Evolutionary conservation across 768 basidiomycete genomes (phyloP).

Genomic region (Rhizopogon rudus): DNA sequence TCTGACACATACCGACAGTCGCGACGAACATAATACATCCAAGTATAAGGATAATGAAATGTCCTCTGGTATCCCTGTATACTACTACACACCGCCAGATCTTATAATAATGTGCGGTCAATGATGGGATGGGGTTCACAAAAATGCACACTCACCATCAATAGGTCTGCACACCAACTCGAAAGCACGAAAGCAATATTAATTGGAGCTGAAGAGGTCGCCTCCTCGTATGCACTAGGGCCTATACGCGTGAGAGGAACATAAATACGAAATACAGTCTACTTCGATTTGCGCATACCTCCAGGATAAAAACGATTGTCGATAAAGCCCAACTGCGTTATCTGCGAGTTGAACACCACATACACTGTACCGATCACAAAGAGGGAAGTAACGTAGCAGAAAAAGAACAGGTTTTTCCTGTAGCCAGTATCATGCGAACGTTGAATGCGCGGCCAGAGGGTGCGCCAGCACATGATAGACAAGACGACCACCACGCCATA

Average conservation of each 20-base stretch:
- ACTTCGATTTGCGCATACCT: slow-evolving; percentile 10
- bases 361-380: slow-evolving; percentile 26
- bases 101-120: slow-evolving; percentile 8
- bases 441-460: slow-evolving; percentile 19
- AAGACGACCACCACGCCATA: slow-evolving; percentile 25
- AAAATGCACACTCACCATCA: slow-evolving; percentile 19
- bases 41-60: slow-evolving; percentile 9
- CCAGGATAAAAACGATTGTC: slow-evolving; percentile 27
- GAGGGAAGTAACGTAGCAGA: slow-evolving; percentile 23
- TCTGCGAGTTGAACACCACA: slow-evolving; percentile 3
- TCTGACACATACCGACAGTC: slow-evolving; percentile 18
- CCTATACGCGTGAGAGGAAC: slow-evolving; percentile 6
- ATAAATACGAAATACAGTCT: neutral
- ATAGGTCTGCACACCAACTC: slow-evolving; percentile 25
- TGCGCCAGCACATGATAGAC: slow-evolving; percentile 20
- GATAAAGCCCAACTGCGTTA: slow-evolving; percentile 25
- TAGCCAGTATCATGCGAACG: slow-evolving; percentile 2
- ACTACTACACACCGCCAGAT: slow-evolving; percentile 29
- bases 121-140: neutral
- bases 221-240: slow-evolving; percentile 19
- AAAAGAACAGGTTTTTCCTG: slow-evolving; percentile 21
- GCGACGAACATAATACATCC: slow-evolving; percentile 19
- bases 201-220: slow-evolving; percentile 20
- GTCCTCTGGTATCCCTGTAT: slow-evolving; percentile 22
- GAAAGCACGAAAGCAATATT: slow-evolving; percentile 25